A percentile compares a stretch with the other conserved stretches of the same genome.
These are phyloP conservation scores for Fimicolochytrium jonesii DNA, from an alignment of 192 early-diverging fungal genomes.

Conservation along the genomic window DNA sequence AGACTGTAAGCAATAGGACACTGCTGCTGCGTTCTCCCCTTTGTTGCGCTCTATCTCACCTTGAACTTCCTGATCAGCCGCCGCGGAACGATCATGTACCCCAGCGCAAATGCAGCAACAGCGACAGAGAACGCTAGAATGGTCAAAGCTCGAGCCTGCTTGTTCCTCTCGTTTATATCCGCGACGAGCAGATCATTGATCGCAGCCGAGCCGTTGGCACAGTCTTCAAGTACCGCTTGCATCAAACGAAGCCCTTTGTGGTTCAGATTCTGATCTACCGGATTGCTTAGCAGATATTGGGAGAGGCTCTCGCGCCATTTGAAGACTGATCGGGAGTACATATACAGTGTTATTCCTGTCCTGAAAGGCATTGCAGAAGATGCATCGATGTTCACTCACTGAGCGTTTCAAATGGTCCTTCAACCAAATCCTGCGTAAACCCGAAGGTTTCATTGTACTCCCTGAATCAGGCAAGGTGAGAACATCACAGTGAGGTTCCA, in stretches of 20 bases:
- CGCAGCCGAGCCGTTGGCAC: background rate
- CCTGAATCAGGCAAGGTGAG: background rate
- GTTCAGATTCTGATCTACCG: background rate
- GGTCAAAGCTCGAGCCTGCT: background rate
- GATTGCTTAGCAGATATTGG: background rate
- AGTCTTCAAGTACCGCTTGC: background rate
- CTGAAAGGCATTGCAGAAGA: too few species aligned
- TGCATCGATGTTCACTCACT: background rate
- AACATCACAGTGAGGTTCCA: background rate
- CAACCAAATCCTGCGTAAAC: background rate
- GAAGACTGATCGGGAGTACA: background rate
- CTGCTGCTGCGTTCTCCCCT: too few species aligned
- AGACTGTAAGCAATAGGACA: too few species aligned
- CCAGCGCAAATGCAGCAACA: background rate
- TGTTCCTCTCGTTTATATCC: background rate
- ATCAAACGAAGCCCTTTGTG: background rate
- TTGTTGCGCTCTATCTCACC: too few species aligned
- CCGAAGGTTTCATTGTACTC: constrained; percentile 7
- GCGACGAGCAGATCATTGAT: constrained; percentile 1
- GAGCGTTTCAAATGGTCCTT: background rate
- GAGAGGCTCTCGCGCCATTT: background rate
- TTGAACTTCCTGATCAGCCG: constrained; percentile 6
- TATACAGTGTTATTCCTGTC: too few species aligned
- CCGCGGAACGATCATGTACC: constrained; percentile 1
- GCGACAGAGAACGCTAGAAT: constrained; percentile 2